A percentile compares a stretch with the other conserved stretches of the same genome.
phyloP scores from a whole-genome alignment of 2,329 filamentous ascomycete species.

The Calonectria hongkongensis region DNA sequence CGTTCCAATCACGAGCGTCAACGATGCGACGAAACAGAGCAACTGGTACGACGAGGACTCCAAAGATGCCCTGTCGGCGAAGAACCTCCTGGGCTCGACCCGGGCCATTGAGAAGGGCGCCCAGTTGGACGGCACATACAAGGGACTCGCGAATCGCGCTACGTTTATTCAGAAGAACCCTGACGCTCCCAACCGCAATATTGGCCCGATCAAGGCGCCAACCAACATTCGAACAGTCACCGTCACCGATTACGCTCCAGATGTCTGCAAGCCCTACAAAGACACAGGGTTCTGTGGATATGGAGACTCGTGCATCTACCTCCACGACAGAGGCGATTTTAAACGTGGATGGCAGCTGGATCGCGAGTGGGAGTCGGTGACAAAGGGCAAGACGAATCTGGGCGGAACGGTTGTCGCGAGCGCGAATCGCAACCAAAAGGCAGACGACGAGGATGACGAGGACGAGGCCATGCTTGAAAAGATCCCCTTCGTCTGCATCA shows the following conservation, averaged over 20 bases:
- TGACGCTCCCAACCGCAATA: conserved; percentile 79
- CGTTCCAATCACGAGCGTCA: conserved; percentile 78
- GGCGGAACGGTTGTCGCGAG: conserved; percentile 78
- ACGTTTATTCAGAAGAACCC: conserved; percentile 89
- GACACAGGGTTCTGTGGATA: conserved; percentile 75
- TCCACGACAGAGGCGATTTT: conserved; percentile 85
- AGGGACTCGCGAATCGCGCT: conserved; percentile 82
- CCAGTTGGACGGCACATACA: conserved; percentile 81
- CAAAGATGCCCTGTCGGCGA: conserved; percentile 65
- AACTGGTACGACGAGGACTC: conserved; percentile 92
- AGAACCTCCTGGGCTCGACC: conserved; percentile 77
- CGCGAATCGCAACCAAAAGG: conserved; percentile 68
- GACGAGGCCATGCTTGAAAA: conserved; percentile 85
- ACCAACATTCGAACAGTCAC: conserved; percentile 95
- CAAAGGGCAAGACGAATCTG: conserved; percentile 80
- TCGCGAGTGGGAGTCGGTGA: conserved; percentile 91
- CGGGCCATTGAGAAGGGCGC: conserved; percentile 61
- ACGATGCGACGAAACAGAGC: conserved; percentile 91
- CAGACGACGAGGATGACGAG: conserved; percentile 67
- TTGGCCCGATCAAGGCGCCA: conserved; percentile 91
- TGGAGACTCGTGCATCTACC: conserved; percentile 78
- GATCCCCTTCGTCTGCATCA: conserved; percentile 92
- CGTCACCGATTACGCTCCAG: conserved; percentile 91
- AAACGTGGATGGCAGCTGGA: conserved; percentile 98
- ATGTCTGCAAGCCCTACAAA: conserved; percentile 93